phyloP scores from a whole-genome alignment of 768 basidiomycete species.

The Tulasnella sp. region DNA sequence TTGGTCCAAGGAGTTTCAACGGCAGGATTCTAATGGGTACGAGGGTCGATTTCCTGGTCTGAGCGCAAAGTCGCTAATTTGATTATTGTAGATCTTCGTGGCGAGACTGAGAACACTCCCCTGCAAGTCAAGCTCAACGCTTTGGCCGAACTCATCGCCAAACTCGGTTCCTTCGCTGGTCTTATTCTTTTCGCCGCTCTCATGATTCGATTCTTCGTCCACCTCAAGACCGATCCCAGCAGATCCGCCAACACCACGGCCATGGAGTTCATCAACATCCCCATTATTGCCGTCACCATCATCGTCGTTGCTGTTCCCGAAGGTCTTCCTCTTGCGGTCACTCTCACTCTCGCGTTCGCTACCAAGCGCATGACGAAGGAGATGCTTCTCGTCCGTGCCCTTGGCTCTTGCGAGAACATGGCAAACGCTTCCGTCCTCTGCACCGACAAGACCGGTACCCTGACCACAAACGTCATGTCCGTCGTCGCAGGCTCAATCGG shows the following conservation, averaged over 20 bases:
- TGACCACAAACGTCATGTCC: conserved; percentile 92
- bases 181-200: conserved; percentile 70
- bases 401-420: conserved; percentile 98
- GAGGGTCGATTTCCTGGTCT: conserved; percentile 25
- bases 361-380: conserved; percentile 97
- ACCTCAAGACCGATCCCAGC: conserved; percentile 57
- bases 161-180: conserved; percentile 76
- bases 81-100: conserved; percentile 64
- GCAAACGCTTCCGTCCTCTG: conserved; percentile 94
- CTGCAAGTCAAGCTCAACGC: conserved; percentile 87
- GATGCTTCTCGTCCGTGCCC: conserved; percentile 89
- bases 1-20: conserved; percentile 89
- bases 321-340: conserved; percentile 92
- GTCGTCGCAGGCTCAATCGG: conserved; percentile 95
- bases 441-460: conserved; percentile 94
- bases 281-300: conserved; percentile 92
- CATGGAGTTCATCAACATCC: conserved; percentile 81
- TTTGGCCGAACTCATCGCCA: conserved; percentile 94
- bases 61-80: background rate
- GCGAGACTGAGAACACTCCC: conserved; percentile 82
- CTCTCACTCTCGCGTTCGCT: conserved; percentile 91
- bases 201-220: conserved; percentile 92
- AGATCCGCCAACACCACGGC: conserved; percentile 74
- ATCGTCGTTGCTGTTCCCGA: conserved; percentile 84
- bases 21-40: conserved; percentile 96